Percentiles rank a stretch among this genome's conserved stretches.
Conservation (phyloP, 2,329 filamentous ascomycete genomes). For the Tolypocladium tundrense region DNA sequence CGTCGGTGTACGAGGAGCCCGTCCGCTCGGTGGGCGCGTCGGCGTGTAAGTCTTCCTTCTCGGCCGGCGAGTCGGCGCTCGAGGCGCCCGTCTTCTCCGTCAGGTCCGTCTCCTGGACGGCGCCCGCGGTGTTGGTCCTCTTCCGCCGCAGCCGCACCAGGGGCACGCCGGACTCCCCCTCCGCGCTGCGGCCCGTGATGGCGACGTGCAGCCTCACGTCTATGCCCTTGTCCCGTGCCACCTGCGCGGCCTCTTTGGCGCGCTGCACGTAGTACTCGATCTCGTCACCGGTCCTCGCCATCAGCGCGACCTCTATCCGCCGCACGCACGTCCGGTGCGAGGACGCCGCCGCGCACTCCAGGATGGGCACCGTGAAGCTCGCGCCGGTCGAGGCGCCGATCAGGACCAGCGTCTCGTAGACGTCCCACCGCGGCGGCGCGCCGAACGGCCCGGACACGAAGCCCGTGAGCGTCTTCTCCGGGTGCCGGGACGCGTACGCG, state of each 20-base stretch:
- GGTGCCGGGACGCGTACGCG: constrained; percentile 29
- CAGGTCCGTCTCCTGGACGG: background rate
- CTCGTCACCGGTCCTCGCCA: constrained; percentile 41
- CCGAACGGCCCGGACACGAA: constrained; percentile 50
- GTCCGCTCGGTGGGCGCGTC: background rate
- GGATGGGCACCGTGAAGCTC: constrained; percentile 49
- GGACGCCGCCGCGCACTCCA: constrained; percentile 39
- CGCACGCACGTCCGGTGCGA: constrained; percentile 34
- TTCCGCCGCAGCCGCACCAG: constrained; percentile 1
- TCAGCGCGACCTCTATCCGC: constrained; percentile 41
- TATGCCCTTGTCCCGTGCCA: constrained; percentile 31
- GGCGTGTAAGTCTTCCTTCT: no score
- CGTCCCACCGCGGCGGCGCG: constrained; percentile 42
- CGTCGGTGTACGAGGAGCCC: background rate
- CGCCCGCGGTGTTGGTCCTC: background rate
- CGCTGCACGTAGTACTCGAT: constrained; percentile 44
- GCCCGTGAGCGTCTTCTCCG: constrained; percentile 17
- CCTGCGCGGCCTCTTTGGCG: constrained; percentile 31
- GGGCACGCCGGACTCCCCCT: constrained; percentile 1
- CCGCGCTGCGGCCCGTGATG: constrained; percentile 29
- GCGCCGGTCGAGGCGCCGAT: constrained; percentile 54
- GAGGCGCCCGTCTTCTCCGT: background rate
- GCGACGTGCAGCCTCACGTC: constrained; percentile 43
- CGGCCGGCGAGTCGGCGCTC: no score
- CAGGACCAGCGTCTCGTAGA: constrained; percentile 49